These are phyloP conservation scores for Hymenoscyphus fraxineus DNA, from an alignment of 2,329 filamentous ascomycete genomes.

Conservation along the genomic window DNA sequence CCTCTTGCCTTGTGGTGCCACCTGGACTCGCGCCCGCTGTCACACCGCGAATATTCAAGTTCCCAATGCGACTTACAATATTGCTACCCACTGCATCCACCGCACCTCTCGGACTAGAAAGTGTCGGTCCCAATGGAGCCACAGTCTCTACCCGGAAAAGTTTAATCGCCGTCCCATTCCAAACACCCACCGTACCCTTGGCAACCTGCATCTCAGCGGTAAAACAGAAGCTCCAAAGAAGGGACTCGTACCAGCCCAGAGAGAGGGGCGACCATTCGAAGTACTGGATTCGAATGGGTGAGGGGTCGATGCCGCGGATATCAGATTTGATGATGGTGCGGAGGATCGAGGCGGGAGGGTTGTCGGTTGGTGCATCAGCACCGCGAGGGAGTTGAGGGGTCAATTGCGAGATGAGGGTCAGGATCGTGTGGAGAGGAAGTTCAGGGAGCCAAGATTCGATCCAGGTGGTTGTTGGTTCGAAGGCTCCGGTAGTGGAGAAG, in stretches of 20 bases:
- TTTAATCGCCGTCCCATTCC: constrained; percentile 86
- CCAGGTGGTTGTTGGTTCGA: constrained; percentile 79
- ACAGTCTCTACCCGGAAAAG: constrained; percentile 89
- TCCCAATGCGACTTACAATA: constrained; percentile 81
- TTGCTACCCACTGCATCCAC: constrained; percentile 92
- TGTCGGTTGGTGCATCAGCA: constrained; percentile 42
- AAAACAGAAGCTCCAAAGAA: constrained; percentile 93
- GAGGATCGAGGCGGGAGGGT: constrained; percentile 45
- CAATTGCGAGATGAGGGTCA: constrained; percentile 70
- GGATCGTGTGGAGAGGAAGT: constrained; percentile 79
- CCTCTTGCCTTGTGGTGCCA: not conserved
- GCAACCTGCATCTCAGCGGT: constrained; percentile 82
- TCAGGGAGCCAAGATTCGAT: constrained; percentile 93
- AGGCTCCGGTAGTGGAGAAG: constrained; percentile 55
- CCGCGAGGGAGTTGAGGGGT: constrained; percentile 51
- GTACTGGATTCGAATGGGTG: constrained; percentile 72
- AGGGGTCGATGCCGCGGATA: constrained; percentile 70
- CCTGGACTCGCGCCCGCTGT: not conserved
- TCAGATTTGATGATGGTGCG: constrained; percentile 56
- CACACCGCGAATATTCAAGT: constrained; percentile 46
- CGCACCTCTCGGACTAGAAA: constrained; percentile 82
- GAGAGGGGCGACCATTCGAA: constrained; percentile 93
- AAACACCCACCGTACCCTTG: constrained; percentile 84
- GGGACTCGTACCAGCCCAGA: constrained; percentile 91
- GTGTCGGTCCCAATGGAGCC: constrained; percentile 70